Evolutionary conservation across 2,329 filamentous ascomycete genomes (phyloP).

Genomic region (Pseudogymnoascus sp.): DNA sequence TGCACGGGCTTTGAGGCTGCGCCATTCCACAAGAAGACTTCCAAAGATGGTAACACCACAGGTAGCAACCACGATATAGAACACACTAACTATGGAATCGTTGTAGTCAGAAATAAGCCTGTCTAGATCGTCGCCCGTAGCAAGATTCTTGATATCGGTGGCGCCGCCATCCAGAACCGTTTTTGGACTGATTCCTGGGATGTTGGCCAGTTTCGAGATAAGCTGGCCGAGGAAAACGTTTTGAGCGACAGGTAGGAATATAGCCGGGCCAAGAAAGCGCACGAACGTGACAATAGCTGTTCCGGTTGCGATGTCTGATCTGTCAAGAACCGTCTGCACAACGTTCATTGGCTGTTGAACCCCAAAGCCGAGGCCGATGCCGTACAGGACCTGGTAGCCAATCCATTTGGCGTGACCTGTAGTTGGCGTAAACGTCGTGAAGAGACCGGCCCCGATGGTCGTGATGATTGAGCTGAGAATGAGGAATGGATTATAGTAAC

Average conservation of each 20-base stretch:
- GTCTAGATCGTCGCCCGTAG: slow-evolving; percentile 15
- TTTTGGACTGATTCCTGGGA: slow-evolving; percentile 11
- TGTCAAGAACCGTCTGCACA: slow-evolving; percentile 45
- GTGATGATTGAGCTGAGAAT: slow-evolving; percentile 21
- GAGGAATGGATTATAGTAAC: slow-evolving; percentile 24
- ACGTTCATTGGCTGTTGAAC: slow-evolving; percentile 21
- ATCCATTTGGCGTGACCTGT: slow-evolving; percentile 32
- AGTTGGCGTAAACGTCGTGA: slow-evolving; percentile 31
- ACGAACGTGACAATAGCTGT: slow-evolving; percentile 52
- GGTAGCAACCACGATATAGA: slow-evolving; percentile 18
- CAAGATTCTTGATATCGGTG: slow-evolving; percentile 13
- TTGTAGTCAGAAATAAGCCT: slow-evolving; percentile 20
- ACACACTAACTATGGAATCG: slow-evolving; percentile 17
- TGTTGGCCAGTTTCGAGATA: slow-evolving; percentile 12
- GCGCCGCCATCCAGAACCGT: slow-evolving; percentile 11
- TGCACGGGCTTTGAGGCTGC: slow-evolving; percentile 13
- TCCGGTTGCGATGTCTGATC: slow-evolving; percentile 42
- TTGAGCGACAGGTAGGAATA: slow-evolving; percentile 59
- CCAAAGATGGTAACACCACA: slow-evolving; percentile 17
- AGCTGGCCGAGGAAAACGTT: slow-evolving; percentile 44
- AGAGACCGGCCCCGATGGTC: slow-evolving; percentile 33
- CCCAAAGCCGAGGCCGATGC: slow-evolving; percentile 13
- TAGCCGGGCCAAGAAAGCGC: slow-evolving; percentile 57
- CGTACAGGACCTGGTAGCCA: slow-evolving; percentile 19
- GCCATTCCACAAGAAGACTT: slow-evolving; percentile 21